These are phyloP conservation scores for Dioscorea alata DNA, from an alignment of 106 monocot species.

Conservation along the genomic window DNA sequence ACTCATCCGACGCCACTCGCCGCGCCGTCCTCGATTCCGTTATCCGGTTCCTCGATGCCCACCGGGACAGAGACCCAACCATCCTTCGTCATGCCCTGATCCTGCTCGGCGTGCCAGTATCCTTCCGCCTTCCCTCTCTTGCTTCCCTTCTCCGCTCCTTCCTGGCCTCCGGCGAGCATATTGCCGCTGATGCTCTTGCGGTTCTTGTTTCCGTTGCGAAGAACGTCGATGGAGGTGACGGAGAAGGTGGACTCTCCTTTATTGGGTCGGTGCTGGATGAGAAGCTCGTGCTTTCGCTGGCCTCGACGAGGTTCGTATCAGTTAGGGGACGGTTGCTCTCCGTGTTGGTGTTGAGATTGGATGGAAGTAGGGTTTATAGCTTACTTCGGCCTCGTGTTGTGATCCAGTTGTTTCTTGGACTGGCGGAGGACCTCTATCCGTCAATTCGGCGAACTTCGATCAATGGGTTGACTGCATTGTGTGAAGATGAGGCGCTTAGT, in stretches of 20 bases:
- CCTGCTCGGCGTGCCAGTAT: slow-evolving; percentile 9
- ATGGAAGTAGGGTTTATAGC: neutral
- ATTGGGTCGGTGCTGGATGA: slow-evolving; percentile 23
- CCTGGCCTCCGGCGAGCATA: slow-evolving; percentile 10
- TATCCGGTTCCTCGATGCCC: neutral
- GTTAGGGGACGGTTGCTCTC: slow-evolving; percentile 37
- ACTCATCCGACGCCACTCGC: slow-evolving; percentile 8
- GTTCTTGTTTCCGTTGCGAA: slow-evolving; percentile 25
- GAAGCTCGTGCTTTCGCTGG: slow-evolving; percentile 33
- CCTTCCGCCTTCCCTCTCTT: slow-evolving; percentile 5
- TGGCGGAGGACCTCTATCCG: slow-evolving; percentile 52
- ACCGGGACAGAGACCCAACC: neutral
- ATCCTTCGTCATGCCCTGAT: slow-evolving; percentile 16
- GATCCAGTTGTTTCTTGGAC: slow-evolving; percentile 44
- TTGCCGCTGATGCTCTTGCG: slow-evolving; percentile 40
- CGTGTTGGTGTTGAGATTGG: slow-evolving; percentile 18
- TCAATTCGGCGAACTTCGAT: slow-evolving; percentile 36
- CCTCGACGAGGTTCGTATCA: slow-evolving; percentile 23
- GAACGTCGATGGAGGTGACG: neutral
- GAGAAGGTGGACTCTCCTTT: slow-evolving; percentile 13
- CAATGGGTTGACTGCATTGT: slow-evolving; percentile 37
- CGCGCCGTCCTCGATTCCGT: slow-evolving; percentile 13
- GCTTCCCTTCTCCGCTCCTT: slow-evolving; percentile 20
- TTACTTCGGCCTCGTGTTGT: slow-evolving; percentile 11
- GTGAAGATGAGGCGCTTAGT: slow-evolving; percentile 14